Percentiles rank a stretch among this genome's conserved stretches.
These are phyloP conservation scores for Trifolium pratense DNA, from an alignment of 306 rosid genomes.

Conservation along the genomic window DNA sequence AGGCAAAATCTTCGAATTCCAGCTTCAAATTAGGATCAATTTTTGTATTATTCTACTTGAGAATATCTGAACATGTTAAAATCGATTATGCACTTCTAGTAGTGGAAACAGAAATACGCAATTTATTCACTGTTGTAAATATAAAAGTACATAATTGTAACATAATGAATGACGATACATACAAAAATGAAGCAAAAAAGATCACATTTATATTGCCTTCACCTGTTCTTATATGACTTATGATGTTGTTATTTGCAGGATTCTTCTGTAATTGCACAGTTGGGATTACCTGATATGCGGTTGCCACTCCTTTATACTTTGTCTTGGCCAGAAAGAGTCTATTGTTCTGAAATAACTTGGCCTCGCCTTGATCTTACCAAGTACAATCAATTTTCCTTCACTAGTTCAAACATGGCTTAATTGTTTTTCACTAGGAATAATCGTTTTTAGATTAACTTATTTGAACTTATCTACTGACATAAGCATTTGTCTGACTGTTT, in stretches of 20 bases:
- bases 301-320: slow-evolving; percentile 81
- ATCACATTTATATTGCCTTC: background rate
- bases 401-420: too few relatives aligned
- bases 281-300: slow-evolving; percentile 94
- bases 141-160: background rate
- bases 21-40: too few relatives aligned
- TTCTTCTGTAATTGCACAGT: slow-evolving; percentile 84
- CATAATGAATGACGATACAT: background rate
- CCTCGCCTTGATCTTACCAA: slow-evolving; percentile 93
- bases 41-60: too few relatives aligned
- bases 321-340: slow-evolving; percentile 89
- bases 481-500: background rate
- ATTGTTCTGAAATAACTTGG: slow-evolving; percentile 86
- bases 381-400: slow-evolving; percentile 49
- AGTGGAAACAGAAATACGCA: too few relatives aligned
- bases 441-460: background rate
- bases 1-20: too few relatives aligned
- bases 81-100: too few relatives aligned
- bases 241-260: slow-evolving; percentile 58
- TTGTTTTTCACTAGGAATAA: background rate
- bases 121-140: background rate
- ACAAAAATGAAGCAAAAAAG: background rate
- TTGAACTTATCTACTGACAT: background rate
- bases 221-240: background rate
- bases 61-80: too few relatives aligned